Percentiles rank a stretch among this genome's conserved stretches.
Conservation (phyloP, 2,329 filamentous ascomycete species). For the Aspergillus novoparasiticus region DNA sequence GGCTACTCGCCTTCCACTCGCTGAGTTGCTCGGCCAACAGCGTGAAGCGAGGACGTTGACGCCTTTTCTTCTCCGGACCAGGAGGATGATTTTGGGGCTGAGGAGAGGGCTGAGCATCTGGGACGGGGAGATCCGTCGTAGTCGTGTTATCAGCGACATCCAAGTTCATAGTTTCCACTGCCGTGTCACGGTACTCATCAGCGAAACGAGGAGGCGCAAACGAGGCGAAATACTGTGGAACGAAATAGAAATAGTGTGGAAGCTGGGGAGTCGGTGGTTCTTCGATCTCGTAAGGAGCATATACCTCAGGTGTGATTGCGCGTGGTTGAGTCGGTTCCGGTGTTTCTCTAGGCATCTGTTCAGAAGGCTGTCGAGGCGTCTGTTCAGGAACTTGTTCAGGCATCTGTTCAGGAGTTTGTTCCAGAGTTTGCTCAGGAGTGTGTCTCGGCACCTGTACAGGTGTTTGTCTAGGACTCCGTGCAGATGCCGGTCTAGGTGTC, state of each 20-base stretch:
- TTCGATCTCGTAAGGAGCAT: conserved; percentile 25
- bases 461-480: background rate
- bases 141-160: background rate
- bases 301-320: conserved; percentile 9
- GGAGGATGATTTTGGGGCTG: background rate
- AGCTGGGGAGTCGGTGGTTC: conserved; percentile 19
- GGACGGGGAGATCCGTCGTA: background rate
- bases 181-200: conserved; percentile 3
- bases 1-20: conserved; percentile 65
- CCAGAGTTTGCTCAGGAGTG: background rate
- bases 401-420: background rate
- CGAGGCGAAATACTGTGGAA: background rate
- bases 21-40: conserved; percentile 64
- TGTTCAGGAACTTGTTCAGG: background rate
- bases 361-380: background rate
- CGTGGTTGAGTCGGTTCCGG: background rate
- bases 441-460: background rate
- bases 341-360: background rate
- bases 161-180: background rate
- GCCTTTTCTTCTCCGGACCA: conserved; percentile 16
- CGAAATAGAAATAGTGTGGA: background rate
- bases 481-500: background rate
- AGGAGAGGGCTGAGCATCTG: background rate
- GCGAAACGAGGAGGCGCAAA: background rate
- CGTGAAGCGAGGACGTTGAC: conserved; percentile 59